phyloP scores from a whole-genome alignment of 345 rosid genomes.

The Euphorbia lathyris region DNA sequence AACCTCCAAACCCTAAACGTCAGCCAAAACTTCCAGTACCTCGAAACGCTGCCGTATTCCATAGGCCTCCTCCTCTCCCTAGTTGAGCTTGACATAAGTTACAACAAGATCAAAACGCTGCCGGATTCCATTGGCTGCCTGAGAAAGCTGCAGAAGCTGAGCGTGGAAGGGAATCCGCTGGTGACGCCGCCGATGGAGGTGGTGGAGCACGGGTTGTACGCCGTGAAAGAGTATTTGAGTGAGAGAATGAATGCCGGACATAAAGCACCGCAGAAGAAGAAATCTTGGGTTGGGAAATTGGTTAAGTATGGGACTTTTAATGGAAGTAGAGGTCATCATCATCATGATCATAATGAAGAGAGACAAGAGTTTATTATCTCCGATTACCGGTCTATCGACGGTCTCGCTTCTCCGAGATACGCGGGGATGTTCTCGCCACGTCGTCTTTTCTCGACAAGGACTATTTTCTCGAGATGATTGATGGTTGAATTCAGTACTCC shows the following conservation, averaged over 20 bases:
- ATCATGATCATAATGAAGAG: slow-evolving; percentile 27
- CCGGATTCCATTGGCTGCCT: slow-evolving; percentile 83
- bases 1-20: slow-evolving; percentile 67
- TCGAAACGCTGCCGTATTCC: slow-evolving; percentile 52
- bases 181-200: slow-evolving; percentile 71
- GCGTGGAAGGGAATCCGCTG: slow-evolving; percentile 80
- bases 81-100: slow-evolving; percentile 71
- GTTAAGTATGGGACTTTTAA: slow-evolving; percentile 59
- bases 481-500: no score
- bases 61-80: slow-evolving; percentile 71
- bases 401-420: slow-evolving; percentile 56
- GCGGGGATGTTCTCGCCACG: slow-evolving; percentile 68
- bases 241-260: slow-evolving; percentile 52
- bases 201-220: slow-evolving; percentile 52
- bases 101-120: slow-evolving; percentile 57
- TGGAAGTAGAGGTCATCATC: slow-evolving; percentile 22
- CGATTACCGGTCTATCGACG: slow-evolving; percentile 46
- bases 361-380: slow-evolving; percentile 48
- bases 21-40: slow-evolving; percentile 83
- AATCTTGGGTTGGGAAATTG: slow-evolving; percentile 65
- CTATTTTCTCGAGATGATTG: slow-evolving; percentile 24
- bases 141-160: slow-evolving; percentile 56
- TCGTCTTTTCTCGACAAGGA: slow-evolving; percentile 58
- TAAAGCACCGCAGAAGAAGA: slow-evolving; percentile 44
- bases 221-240: slow-evolving; percentile 62